phyloP scores from a whole-genome alignment of 768 basidiomycete species.

The Zangia roseola region DNA sequence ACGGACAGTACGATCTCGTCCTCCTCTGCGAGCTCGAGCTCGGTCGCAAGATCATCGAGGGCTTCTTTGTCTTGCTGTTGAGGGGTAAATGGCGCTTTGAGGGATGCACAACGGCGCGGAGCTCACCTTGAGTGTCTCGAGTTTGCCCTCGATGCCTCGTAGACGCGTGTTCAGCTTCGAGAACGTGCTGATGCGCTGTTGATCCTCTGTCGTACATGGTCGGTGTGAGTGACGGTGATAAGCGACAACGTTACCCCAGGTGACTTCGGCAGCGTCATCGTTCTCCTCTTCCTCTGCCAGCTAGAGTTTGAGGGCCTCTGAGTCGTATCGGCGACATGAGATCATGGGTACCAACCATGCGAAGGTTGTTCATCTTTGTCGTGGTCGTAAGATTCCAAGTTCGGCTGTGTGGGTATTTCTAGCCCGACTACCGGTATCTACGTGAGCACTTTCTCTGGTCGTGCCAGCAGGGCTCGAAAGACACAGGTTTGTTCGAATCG shows the following conservation, averaged over 20 bases:
- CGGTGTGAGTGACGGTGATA: conserved; percentile 4
- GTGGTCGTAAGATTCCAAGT: neutral
- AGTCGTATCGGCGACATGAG: neutral
- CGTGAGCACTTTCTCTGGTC: too few relatives aligned
- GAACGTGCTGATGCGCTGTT: conserved; percentile 88
- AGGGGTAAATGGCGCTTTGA: neutral
- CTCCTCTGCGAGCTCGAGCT: conserved; percentile 88
- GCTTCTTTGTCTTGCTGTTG: conserved; percentile 91
- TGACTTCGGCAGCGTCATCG: conserved; percentile 74
- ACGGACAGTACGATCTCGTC: conserved; percentile 75
- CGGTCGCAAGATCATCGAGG: conserved; percentile 82
- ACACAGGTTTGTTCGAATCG: too few relatives aligned
- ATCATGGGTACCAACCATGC: conserved; percentile 46
- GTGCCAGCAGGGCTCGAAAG: too few relatives aligned
- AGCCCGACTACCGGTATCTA: too few relatives aligned
- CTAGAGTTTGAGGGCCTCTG: conserved; percentile 34
- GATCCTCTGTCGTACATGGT: conserved; percentile 55
- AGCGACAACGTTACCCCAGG: conserved; percentile 65
- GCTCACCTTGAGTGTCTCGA: conserved; percentile 69
- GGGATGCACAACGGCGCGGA: conserved; percentile 1
- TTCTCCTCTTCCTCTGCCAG: conserved; percentile 75
- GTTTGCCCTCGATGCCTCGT: conserved; percentile 66
- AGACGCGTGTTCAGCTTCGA: conserved; percentile 87
- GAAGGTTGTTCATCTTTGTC: conserved; percentile 48
- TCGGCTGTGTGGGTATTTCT: neutral